phyloP scores from a whole-genome alignment of 495 filamentous ascomycete species.

The Jackrogersella minutella region DNA sequence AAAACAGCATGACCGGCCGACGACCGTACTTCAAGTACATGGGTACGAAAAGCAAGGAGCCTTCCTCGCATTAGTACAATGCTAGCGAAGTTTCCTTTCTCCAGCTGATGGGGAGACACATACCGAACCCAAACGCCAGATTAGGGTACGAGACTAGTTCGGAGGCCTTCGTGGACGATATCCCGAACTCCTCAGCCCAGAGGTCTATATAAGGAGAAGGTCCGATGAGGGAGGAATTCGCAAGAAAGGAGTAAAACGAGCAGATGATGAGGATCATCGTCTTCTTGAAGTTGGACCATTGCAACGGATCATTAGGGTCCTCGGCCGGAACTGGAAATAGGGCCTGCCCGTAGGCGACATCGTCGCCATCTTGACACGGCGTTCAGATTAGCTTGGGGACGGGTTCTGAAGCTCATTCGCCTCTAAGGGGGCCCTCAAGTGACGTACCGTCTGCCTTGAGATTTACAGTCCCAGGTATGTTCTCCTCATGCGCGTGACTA shows the following conservation, averaged over 20 bases:
- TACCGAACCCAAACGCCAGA: slow-evolving; percentile 68
- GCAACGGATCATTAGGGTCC: slow-evolving; percentile 71
- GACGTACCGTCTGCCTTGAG: slow-evolving; percentile 53
- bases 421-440: not conserved
- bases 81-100: too few relatives aligned
- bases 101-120: not conserved
- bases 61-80: slow-evolving; percentile 41
- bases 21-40: slow-evolving; percentile 68
- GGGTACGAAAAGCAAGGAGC: slow-evolving; percentile 65
- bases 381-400: not conserved
- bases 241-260: slow-evolving; percentile 68
- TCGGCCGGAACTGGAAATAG: slow-evolving; percentile 69
- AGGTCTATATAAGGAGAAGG: slow-evolving; percentile 68
- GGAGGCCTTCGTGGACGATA: slow-evolving; percentile 59
- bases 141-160: slow-evolving; percentile 69
- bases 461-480: slow-evolving; percentile 67
- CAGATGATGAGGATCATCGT: slow-evolving; percentile 66
- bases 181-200: slow-evolving; percentile 62
- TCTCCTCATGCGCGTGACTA: slow-evolving; percentile 67
- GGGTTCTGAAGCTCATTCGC: not conserved
- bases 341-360: slow-evolving; percentile 65
- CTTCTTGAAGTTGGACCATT: slow-evolving; percentile 68
- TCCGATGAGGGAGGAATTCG: slow-evolving; percentile 65
- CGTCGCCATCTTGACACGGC: slow-evolving; percentile 62
- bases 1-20: slow-evolving; percentile 66